phyloP scores from a whole-genome alignment of 495 filamentous ascomycete genomes.

The Podospora pseudoanserina region DNA sequence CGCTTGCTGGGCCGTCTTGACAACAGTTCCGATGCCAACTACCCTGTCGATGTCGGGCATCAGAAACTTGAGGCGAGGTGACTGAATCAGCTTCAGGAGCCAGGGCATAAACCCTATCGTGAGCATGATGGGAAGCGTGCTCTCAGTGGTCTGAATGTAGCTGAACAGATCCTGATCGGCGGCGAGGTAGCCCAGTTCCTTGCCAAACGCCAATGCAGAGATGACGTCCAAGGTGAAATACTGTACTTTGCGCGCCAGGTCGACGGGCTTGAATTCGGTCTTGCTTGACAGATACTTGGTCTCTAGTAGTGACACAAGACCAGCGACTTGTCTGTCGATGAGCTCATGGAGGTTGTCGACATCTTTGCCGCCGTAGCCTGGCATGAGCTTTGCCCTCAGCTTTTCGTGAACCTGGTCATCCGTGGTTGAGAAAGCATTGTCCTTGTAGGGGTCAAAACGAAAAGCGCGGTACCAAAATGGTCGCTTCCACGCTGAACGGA shows the following conservation, averaged over 20 bases:
- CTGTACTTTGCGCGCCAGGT: conserved; percentile 46
- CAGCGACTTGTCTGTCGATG: conserved; percentile 36
- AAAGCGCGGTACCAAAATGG: neutral
- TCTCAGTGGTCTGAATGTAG: conserved; percentile 16
- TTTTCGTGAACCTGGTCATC: neutral
- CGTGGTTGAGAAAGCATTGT: neutral
- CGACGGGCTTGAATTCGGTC: conserved; percentile 49
- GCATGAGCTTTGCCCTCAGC: neutral
- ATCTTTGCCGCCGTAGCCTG: conserved; percentile 15
- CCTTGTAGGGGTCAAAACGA: neutral
- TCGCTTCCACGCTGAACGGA: neutral
- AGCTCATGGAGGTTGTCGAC: conserved; percentile 11
- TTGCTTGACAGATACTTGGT: conserved; percentile 43
- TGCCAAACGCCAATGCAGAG: conserved; percentile 58
- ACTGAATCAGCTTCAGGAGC: conserved; percentile 1
- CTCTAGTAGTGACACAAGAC: conserved; percentile 36
- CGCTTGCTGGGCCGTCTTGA: conserved; percentile 24
- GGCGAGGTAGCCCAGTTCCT: conserved; percentile 59
- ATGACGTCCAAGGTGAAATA: conserved; percentile 63
- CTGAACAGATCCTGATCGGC: conserved; percentile 54
- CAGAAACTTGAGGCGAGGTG: conserved; percentile 35
- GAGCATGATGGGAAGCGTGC: conserved; percentile 25
- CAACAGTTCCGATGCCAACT: conserved; percentile 38
- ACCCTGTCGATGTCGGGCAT: conserved; percentile 55
- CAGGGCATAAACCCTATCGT: conserved; percentile 8